These are phyloP conservation scores for Chloridella minuta DNA, from an alignment of 352 stramenopile species.

Conservation along the genomic window DNA sequence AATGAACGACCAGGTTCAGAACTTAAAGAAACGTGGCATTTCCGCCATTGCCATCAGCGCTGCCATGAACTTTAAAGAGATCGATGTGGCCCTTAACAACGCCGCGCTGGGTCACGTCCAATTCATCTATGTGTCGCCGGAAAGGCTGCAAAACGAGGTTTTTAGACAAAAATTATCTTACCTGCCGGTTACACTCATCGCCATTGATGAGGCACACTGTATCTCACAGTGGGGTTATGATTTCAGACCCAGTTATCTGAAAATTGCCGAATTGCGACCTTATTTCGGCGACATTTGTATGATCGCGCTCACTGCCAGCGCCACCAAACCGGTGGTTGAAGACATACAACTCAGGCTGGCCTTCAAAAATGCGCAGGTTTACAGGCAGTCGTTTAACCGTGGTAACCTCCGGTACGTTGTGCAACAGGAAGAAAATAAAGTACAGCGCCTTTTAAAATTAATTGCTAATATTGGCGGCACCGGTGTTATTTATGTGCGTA, in stretches of 20 bases:
- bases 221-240: slow-evolving; percentile 29
- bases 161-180: slow-evolving; percentile 18
- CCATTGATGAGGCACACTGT: slow-evolving; percentile 31
- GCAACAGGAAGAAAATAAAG: slow-evolving; percentile 13
- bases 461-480: slow-evolving; percentile 16
- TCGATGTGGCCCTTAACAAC: slow-evolving; percentile 12
- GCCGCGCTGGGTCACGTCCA: slow-evolving; percentile 25
- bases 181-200: slow-evolving; percentile 23
- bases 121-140: slow-evolving; percentile 28
- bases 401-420: slow-evolving; percentile 16
- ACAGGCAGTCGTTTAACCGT: slow-evolving; percentile 18
- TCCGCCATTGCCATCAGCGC: slow-evolving; percentile 14
- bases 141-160: slow-evolving; percentile 22
- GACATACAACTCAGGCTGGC: slow-evolving; percentile 17
- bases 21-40: slow-evolving; percentile 16
- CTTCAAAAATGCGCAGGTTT: slow-evolving; percentile 5
- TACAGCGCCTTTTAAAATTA: slow-evolving; percentile 13
- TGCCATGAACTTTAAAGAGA: slow-evolving; percentile 17
- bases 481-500: slow-evolving; percentile 16
- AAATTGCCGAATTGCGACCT: slow-evolving; percentile 19
- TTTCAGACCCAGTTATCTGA: slow-evolving; percentile 19
- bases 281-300: slow-evolving; percentile 18
- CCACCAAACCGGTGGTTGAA: slow-evolving; percentile 18
- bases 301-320: slow-evolving; percentile 21
- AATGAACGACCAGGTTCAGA: slow-evolving; percentile 28